Percentiles rank a stretch among this genome's conserved stretches.
Conservation (phyloP, 441 rosid species). For the Populus hybrid region DNA sequence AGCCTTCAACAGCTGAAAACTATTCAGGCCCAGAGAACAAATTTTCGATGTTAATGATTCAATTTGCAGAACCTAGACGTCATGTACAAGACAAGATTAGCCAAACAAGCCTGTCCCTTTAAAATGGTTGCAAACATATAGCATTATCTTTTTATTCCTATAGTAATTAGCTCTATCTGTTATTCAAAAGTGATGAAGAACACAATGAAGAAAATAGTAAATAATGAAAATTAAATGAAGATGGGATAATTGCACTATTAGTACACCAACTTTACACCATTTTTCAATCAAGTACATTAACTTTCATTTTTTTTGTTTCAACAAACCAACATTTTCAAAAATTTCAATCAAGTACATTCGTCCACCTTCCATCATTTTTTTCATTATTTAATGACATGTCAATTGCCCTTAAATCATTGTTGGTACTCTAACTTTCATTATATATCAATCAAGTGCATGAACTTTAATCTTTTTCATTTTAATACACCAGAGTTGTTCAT, state of each 20-base stretch:
- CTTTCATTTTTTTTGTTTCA: not conserved
- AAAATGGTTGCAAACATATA: not conserved
- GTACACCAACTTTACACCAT: not conserved
- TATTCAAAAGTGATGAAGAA: too few species aligned
- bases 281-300: not conserved
- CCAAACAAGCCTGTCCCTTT: not conserved
- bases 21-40: conserved; percentile 47
- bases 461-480: not conserved
- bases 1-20: conserved; percentile 57
- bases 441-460: not conserved
- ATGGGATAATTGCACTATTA: not conserved
- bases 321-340: not conserved
- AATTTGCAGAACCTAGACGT: conserved; percentile 58
- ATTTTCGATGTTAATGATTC: conserved; percentile 61
- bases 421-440: not conserved
- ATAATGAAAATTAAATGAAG: not conserved
- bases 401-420: not conserved
- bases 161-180: too few species aligned
- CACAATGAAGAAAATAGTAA: too few species aligned
- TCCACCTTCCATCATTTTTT: not conserved
- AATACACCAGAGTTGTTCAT: not conserved
- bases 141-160: not conserved
- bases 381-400: not conserved
- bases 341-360: not conserved
- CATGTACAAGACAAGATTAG: conserved; percentile 17